phyloP scores from a whole-genome alignment of 176 grass and related monocot species.

The Neostapfia colusana region DNA sequence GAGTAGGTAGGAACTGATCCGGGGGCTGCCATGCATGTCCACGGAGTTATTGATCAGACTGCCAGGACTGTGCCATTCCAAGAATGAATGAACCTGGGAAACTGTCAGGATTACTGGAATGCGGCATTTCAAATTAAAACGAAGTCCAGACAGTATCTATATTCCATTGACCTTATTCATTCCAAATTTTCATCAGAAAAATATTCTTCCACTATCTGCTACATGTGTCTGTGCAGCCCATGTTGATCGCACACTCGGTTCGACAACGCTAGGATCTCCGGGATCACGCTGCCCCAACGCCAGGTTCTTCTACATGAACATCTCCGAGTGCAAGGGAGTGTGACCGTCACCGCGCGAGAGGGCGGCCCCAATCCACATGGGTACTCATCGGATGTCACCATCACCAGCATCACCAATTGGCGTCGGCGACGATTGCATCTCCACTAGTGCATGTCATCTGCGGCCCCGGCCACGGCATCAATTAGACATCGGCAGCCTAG shows the following conservation, averaged over 20 bases:
- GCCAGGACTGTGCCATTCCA: background rate
- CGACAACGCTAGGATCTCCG: conserved; percentile 20
- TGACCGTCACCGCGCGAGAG: conserved; percentile 40
- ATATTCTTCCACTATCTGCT: background rate
- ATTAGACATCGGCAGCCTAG: conserved; percentile 61
- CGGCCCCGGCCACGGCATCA: conserved; percentile 76
- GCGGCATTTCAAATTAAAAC: too few species aligned
- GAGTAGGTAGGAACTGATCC: background rate
- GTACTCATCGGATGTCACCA: conserved; percentile 45
- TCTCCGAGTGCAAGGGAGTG: conserved; percentile 49
- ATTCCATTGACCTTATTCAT: background rate
- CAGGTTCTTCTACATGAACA: conserved; percentile 78
- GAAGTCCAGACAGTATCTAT: background rate
- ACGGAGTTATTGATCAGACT: too few species aligned
- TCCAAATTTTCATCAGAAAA: background rate
- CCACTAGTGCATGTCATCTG: conserved; percentile 62
- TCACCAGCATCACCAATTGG: conserved; percentile 52
- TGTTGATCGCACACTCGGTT: background rate
- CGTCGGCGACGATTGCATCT: conserved; percentile 68
- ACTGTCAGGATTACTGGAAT: background rate
- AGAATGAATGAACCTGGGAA: background rate
- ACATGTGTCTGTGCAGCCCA: background rate
- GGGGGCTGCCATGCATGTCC: background rate
- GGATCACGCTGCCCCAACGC: conserved; percentile 43
- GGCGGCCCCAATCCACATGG: conserved; percentile 70